A percentile compares a stretch with the other conserved stretches of the same genome.
phyloP scores from a whole-genome alignment of 495 filamentous ascomycete genomes.

The Parachaetomium inaequale region DNA sequence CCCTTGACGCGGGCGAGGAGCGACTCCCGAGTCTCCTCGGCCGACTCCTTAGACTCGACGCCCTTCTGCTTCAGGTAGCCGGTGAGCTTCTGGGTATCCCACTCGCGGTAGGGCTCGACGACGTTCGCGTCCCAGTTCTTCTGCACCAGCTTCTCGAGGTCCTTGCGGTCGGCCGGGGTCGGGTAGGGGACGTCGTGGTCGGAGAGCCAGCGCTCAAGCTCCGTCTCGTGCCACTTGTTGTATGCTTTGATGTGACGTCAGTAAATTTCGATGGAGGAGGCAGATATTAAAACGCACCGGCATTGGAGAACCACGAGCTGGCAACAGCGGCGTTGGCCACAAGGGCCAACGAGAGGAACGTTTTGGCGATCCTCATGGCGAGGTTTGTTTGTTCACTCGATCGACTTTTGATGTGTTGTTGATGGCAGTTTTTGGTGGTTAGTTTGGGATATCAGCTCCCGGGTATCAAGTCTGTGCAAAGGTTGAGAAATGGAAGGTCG shows the following conservation, averaged over 20 bases:
- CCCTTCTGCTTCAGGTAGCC: slow-evolving; percentile 66
- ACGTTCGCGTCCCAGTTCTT: slow-evolving; percentile 78
- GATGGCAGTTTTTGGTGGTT: slow-evolving; percentile 11
- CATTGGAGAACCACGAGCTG: slow-evolving; percentile 76
- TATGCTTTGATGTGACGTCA: slow-evolving; percentile 52
- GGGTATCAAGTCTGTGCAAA: slow-evolving; percentile 11
- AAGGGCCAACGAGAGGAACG: slow-evolving; percentile 65
- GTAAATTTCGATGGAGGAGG: neutral
- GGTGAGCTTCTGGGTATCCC: slow-evolving; percentile 63
- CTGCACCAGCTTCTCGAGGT: slow-evolving; percentile 80
- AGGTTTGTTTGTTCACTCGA: slow-evolving; percentile 1
- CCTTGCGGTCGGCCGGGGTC: slow-evolving; percentile 76
- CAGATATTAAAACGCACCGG: slow-evolving; percentile 54
- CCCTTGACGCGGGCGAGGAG: slow-evolving; percentile 65
- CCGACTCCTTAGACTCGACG: slow-evolving; percentile 58
- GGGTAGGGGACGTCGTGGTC: slow-evolving; percentile 90
- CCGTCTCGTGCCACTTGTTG: slow-evolving; percentile 98
- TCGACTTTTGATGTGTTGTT: slow-evolving; percentile 4
- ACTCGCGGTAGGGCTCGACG: slow-evolving; percentile 63
- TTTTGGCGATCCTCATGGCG: slow-evolving; percentile 72
- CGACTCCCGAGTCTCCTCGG: slow-evolving; percentile 60
- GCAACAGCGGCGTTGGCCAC: slow-evolving; percentile 65
- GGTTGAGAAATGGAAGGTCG: neutral
- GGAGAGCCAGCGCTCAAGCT: slow-evolving; percentile 94
- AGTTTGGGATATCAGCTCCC: neutral